Conservation (phyloP, 164 flowering plant genomes). For the Protea cynaroides region DNA sequence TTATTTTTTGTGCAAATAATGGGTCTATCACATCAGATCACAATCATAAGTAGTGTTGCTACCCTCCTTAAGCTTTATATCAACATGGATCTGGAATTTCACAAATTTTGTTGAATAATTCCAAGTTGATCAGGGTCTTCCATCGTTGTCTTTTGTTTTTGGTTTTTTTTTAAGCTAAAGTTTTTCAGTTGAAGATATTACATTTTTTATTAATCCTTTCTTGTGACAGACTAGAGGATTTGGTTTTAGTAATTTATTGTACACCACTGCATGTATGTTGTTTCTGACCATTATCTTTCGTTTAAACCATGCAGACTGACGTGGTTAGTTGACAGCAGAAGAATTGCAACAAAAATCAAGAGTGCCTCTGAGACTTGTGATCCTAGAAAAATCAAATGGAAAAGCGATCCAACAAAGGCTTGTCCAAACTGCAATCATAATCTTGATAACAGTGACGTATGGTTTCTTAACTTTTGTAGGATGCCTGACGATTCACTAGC, state of each 20-base stretch:
- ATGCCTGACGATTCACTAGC: neutral
- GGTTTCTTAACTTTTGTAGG: constrained; percentile 5
- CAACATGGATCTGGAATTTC: no score
- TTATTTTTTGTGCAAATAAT: no score
- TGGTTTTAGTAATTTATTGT: no score
- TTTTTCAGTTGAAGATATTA: neutral
- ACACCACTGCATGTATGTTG: neutral
- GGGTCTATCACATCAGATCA: no score
- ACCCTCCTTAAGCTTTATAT: no score
- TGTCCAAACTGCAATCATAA: constrained; percentile 73
- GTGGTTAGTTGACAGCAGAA: constrained; percentile 80
- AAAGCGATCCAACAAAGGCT: constrained; percentile 74
- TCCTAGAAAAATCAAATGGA: constrained; percentile 46
- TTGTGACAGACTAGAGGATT: no score
- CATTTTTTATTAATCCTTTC: no score
- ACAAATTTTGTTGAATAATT: no score
- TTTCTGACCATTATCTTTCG: neutral
- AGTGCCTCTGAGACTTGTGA: constrained; percentile 53
- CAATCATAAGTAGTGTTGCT: no score
- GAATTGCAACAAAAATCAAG: constrained; percentile 87
- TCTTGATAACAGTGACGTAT: constrained; percentile 89
- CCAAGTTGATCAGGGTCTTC: no score
- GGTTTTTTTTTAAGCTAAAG: no score
- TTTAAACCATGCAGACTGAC: constrained; percentile 50
- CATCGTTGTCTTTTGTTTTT: no score